Evolutionary conservation across 2,329 filamentous ascomycete genomes (phyloP).

Genomic region (Dothideomycetes sp.): DNA sequence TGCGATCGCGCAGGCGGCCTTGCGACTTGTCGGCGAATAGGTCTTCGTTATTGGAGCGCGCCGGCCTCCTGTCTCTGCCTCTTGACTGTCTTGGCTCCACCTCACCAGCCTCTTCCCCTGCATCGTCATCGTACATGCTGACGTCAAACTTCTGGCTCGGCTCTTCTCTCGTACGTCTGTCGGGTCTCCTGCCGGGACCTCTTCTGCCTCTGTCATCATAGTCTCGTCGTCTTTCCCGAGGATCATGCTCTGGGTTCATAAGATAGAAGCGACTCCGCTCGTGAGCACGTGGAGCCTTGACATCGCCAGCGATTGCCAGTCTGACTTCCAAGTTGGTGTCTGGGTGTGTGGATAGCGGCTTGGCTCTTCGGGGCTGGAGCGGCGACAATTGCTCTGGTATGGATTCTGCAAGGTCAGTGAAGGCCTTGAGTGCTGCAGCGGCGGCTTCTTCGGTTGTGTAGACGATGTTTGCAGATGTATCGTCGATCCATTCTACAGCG

Average conservation of each 20-base stretch:
- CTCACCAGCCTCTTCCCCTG: constrained; percentile 14
- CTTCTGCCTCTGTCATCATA: constrained; percentile 24
- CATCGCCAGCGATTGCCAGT: constrained; percentile 63
- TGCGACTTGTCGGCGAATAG: constrained; percentile 19
- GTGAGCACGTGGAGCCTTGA: constrained; percentile 68
- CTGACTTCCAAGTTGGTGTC: constrained; percentile 62
- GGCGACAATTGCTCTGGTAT: constrained; percentile 27
- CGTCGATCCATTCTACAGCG: constrained; percentile 90
- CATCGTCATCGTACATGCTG: constrained; percentile 72
- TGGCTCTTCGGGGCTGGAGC: constrained; percentile 58
- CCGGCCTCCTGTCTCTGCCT: constrained; percentile 7
- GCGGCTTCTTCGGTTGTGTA: constrained; percentile 51
- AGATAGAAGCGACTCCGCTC: constrained; percentile 84
- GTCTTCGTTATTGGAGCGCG: constrained; percentile 14
- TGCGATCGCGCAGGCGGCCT: constrained; percentile 45
- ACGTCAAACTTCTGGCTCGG: constrained; percentile 47
- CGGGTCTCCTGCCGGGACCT: constrained; percentile 44
- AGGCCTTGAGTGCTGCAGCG: constrained; percentile 42
- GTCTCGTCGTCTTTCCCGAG: constrained; percentile 49
- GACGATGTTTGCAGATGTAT: constrained; percentile 77
- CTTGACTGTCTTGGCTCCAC: constrained; percentile 17
- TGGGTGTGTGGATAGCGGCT: constrained; percentile 55
- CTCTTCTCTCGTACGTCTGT: constrained; percentile 34
- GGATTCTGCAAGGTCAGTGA: constrained; percentile 15
- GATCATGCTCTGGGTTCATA: constrained; percentile 80